phyloP scores from a whole-genome alignment of 305 asterid genomes.

The Plantago lanceolata region DNA sequence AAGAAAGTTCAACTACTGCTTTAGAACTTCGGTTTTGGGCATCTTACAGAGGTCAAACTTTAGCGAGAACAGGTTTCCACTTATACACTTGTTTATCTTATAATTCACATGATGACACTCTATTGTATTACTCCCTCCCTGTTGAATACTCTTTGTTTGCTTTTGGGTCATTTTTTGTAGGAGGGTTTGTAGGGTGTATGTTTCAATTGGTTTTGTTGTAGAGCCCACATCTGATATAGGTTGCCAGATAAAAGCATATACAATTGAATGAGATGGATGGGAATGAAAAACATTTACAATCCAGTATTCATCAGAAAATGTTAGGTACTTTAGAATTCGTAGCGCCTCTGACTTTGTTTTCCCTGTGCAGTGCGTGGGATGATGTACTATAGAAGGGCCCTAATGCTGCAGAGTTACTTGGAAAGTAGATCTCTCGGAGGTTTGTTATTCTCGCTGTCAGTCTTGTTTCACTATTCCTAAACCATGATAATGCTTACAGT shows the following conservation, averaged over 20 bases:
- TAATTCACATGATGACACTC: neutral
- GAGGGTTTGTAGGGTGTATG: neutral
- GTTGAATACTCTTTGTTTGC: neutral
- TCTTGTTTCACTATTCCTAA: conserved; percentile 13
- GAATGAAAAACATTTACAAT: too few species aligned
- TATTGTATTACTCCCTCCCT: neutral
- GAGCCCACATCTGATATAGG: neutral
- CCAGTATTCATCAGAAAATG: conserved; percentile 9
- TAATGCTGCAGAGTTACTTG: conserved; percentile 89
- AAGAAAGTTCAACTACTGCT: conserved; percentile 68
- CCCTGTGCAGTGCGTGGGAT: conserved; percentile 83
- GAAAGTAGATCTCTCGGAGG: conserved; percentile 86
- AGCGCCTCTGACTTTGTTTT: conserved; percentile 12
- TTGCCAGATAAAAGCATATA: neutral
- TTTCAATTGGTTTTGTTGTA: neutral
- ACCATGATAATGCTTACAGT: conserved; percentile 21
- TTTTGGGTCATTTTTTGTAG: neutral
- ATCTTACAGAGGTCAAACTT: conserved; percentile 96
- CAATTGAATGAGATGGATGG: neutral
- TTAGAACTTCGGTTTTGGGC: conserved; percentile 99
- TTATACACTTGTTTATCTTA: neutral
- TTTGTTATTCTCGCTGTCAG: conserved; percentile 26
- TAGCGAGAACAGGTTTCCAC: conserved; percentile 85
- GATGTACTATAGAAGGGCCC: conserved; percentile 99
- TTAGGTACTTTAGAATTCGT: conserved; percentile 9